phyloP scores from a whole-genome alignment of 768 basidiomycete genomes.

The Mrakia blollopis region DNA sequence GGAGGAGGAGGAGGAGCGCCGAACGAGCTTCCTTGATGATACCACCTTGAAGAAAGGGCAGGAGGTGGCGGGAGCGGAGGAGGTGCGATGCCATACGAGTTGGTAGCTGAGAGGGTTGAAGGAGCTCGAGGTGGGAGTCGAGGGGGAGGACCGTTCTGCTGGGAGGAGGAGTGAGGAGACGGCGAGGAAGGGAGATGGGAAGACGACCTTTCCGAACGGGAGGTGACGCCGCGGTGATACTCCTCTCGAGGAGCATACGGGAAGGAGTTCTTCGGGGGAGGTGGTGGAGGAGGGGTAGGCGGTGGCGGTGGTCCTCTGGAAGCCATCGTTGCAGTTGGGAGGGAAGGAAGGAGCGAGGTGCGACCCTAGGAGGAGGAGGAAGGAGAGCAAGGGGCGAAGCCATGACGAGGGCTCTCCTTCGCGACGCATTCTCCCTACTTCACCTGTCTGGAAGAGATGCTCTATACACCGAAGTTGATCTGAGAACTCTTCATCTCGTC shows the following conservation, averaged over 20 bases:
- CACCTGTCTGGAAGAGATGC: no score
- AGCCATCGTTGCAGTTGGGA: background rate
- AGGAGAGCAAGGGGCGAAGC: no score
- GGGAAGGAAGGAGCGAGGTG: background rate
- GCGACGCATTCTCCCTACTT: no score
- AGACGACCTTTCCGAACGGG: background rate
- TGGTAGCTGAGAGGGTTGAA: background rate
- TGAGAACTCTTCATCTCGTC: no score
- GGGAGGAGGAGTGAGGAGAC: background rate
- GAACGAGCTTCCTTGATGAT: no score
- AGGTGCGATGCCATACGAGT: background rate
- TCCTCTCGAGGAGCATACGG: background rate
- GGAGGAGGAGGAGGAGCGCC: background rate
- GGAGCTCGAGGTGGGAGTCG: slow-evolving; percentile 14
- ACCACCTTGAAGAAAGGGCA: background rate
- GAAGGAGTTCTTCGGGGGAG: background rate
- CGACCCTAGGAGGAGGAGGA: no score
- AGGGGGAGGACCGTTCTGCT: background rate
- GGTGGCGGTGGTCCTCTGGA: background rate
- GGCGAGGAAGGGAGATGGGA: background rate
- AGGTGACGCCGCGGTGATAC: background rate
- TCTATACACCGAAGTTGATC: no score
- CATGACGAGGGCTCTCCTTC: no score
- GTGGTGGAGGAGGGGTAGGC: background rate
- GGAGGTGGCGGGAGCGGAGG: background rate